Conservation (phyloP, 768 basidiomycete genomes). For the Porphyrellus cyaneotinctus region DNA sequence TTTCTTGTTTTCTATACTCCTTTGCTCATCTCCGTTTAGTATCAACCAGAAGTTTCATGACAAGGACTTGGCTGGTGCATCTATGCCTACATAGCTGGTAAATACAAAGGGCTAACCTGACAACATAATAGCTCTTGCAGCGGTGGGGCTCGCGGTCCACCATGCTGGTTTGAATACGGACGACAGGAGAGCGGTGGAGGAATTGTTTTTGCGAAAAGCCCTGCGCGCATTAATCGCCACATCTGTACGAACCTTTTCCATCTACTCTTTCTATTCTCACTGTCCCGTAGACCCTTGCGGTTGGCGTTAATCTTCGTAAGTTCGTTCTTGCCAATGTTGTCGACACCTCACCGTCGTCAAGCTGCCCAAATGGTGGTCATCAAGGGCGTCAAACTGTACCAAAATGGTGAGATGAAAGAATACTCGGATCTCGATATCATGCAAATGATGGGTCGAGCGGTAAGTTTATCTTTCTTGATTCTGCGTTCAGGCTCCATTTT, state of each 20-base stretch:
- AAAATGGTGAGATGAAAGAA: conserved; percentile 64
- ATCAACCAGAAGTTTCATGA: conserved; percentile 58
- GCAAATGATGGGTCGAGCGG: conserved; percentile 96
- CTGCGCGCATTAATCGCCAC: conserved; percentile 76
- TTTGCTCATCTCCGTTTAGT: conserved; percentile 34
- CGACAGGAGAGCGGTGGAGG: conserved; percentile 73
- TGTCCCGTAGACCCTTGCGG: conserved; percentile 76
- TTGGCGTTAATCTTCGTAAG: conserved; percentile 93
- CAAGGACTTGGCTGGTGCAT: conserved; percentile 52
- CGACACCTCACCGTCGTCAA: conserved; percentile 26
- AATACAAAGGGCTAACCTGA: conserved; percentile 3
- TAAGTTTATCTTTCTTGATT: conserved; percentile 32
- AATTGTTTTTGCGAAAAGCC: conserved; percentile 59
- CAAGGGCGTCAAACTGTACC: conserved; percentile 82
- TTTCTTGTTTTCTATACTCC: neutral
- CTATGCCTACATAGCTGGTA: neutral
- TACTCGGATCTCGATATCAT: conserved; percentile 91
- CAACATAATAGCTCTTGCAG: conserved; percentile 50
- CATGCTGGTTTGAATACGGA: conserved; percentile 80
- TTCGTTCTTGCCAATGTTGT: conserved; percentile 2
- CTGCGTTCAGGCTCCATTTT: neutral
- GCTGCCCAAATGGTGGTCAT: conserved; percentile 93
- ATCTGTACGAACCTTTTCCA: conserved; percentile 51
- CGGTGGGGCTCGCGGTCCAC: conserved; percentile 80
- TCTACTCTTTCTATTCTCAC: conserved; percentile 4